A percentile compares a stretch with the other conserved stretches of the same genome.
phyloP scores from a whole-genome alignment of 768 basidiomycete species.

The Multifurca ochricompacta region DNA sequence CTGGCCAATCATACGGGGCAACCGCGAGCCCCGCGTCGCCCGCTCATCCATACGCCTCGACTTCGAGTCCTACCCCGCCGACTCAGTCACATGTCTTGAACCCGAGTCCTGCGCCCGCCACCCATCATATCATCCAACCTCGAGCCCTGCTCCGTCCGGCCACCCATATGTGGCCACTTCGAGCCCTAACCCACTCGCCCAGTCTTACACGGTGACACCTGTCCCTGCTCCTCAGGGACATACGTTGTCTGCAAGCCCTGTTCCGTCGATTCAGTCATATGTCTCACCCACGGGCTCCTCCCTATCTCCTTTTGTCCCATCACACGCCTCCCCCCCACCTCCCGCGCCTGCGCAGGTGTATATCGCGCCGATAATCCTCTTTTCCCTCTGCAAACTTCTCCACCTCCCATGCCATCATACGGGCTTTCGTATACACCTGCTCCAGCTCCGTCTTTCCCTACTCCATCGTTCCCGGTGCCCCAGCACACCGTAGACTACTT shows the following conservation, averaged over 20 bases:
- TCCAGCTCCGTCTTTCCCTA: background rate
- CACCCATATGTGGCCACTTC: background rate
- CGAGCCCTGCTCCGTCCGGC: background rate
- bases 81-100: too few species aligned
- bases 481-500: constrained; percentile 16
- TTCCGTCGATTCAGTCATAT: background rate
- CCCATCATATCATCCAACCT: too few species aligned
- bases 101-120: background rate
- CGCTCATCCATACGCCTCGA: background rate
- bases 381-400: background rate
- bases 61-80: background rate
- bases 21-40: background rate
- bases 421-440: background rate
- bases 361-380: background rate
- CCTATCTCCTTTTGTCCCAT: background rate
- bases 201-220: background rate
- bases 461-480: constrained; percentile 1
- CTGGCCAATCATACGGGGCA: background rate
- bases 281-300: background rate
- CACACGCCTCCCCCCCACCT: background rate
- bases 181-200: background rate
- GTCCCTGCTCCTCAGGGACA: background rate
- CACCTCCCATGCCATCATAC: background rate
- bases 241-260: background rate
- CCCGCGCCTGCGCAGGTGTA: background rate